Conservation (phyloP, 805 yeast genomes). For the Scheffersomyces amazonensis region DNA sequence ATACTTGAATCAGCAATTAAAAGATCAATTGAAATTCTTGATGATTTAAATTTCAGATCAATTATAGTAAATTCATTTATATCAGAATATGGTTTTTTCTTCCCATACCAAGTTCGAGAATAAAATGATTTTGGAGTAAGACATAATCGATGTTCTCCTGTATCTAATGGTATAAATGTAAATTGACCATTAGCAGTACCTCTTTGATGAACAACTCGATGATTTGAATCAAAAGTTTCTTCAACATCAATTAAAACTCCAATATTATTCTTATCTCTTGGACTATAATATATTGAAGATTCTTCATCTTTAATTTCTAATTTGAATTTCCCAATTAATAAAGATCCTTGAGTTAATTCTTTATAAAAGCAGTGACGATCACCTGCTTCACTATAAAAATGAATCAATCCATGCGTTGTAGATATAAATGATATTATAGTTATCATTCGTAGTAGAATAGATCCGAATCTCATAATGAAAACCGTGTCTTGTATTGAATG, state of each 20-base stretch:
- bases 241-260: constrained; percentile 37
- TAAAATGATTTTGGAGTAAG: constrained; percentile 22
- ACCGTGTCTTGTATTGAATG: too few relatives aligned
- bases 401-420: too few relatives aligned
- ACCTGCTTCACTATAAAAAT: constrained; percentile 51
- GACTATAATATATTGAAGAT: constrained; percentile 27
- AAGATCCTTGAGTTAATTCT: constrained; percentile 48
- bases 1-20: constrained; percentile 17
- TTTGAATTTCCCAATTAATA: constrained; percentile 48
- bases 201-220: constrained; percentile 22
- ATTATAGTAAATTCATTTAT: constrained; percentile 7
- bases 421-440: too few relatives aligned
- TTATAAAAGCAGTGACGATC: constrained; percentile 55
- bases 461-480: too few relatives aligned
- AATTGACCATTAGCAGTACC: constrained; percentile 23
- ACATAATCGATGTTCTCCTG: constrained; percentile 25
- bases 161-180: constrained; percentile 21
- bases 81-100: constrained; percentile 1
- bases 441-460: too few relatives aligned
- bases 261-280: constrained; percentile 23
- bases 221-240: constrained; percentile 36
- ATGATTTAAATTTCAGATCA: constrained; percentile 19
- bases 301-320: constrained; percentile 44
- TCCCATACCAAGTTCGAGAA: constrained; percentile 13
- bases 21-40: constrained; percentile 19